These are phyloP conservation scores for Boletus semigastroideus DNA, from an alignment of 1,284 basidiomycete genomes.

Conservation along the genomic window DNA sequence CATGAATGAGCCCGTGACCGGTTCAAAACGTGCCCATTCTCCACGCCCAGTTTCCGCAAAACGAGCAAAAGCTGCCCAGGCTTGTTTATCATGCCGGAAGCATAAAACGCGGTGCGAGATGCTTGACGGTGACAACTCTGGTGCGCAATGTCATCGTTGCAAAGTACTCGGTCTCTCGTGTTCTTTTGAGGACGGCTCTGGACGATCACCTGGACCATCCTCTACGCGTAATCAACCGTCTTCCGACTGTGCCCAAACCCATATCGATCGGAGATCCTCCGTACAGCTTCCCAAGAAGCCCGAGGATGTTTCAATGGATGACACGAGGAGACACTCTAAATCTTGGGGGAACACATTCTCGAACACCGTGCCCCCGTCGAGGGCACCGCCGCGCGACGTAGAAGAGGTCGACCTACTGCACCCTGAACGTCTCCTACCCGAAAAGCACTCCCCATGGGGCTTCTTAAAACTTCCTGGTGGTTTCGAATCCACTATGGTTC, in stretches of 20 bases:
- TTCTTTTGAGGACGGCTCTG: constrained; percentile 36
- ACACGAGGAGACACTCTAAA: constrained; percentile 22
- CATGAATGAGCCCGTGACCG: constrained; percentile 22
- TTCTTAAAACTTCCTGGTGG: constrained; percentile 35
- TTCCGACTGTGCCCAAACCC: constrained; percentile 20
- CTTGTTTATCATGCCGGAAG: constrained; percentile 42
- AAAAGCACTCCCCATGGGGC: constrained; percentile 39
- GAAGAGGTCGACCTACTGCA: constrained; percentile 33
- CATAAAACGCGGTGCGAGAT: constrained; percentile 46
- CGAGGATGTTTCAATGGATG: constrained; percentile 26
- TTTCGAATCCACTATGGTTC: constrained; percentile 41
- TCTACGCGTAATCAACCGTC: constrained; percentile 16
- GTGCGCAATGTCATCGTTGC: constrained; percentile 41
- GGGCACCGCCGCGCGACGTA: constrained; percentile 15
- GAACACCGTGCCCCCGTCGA: constrained; percentile 22
- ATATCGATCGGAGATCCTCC: constrained; percentile 29
- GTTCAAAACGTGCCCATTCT: constrained; percentile 33
- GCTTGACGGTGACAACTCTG: constrained; percentile 36
- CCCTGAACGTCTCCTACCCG: constrained; percentile 29
- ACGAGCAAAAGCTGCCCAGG: constrained; percentile 40
- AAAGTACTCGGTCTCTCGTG: constrained; percentile 41
- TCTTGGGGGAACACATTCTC: constrained; percentile 23
- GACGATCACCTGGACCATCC: constrained; percentile 13
- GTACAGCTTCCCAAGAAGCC: constrained; percentile 18
- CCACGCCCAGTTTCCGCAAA: constrained; percentile 31